Evolutionary conservation across 179 eudicot species (phyloP), one percentile per base, ranked within the genome.

Genomic region (Beta corolliflora): DNA sequence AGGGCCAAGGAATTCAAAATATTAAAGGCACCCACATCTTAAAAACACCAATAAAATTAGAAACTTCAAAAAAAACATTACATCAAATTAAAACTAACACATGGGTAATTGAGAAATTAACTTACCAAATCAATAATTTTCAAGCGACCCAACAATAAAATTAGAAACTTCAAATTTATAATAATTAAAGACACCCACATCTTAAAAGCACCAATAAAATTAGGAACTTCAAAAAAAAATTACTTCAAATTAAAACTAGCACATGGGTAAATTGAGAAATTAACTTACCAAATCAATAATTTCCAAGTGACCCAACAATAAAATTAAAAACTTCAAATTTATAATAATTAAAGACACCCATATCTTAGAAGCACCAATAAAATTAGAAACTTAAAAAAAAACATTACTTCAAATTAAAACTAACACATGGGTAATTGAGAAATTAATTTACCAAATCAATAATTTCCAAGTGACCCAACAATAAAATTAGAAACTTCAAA

Each of bases 21-120:
- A 19, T 21, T 10, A 67, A 36, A 13, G 16, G 52, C 12, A 21
- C 76, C 75, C 61, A 76, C 67, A 66, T 71, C 76, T 56, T 81
- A 66, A 65, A 63, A 65, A 81, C 74, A 79, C 60, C 72, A 72
- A 84, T 58, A 65, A 16, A 16, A 48, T 63, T 36, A 36, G 41
- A 36, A 36, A 36, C 41, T 36, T 36, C 16, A 9, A 73, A 71
- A 36, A 36, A 36, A 36, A 36, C 3, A 36, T 36, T 36, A 36
- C 41, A 1, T 36, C 41, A 25, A 46, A 46, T 45, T 19, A 77
- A 56, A 56, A 15, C 23, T 15, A 59, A n/a, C 8, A 84, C 50
- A 78, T 67, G 84, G 82, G 80, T 79, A 81, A 31, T 75, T 69
- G 6, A 81, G 77, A 84, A 81, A 83, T n/a, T 81, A 46, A 84